These are phyloP conservation scores for Fraxinus baroniana DNA, from an alignment of 305 asterid species.

Conservation along the genomic window DNA sequence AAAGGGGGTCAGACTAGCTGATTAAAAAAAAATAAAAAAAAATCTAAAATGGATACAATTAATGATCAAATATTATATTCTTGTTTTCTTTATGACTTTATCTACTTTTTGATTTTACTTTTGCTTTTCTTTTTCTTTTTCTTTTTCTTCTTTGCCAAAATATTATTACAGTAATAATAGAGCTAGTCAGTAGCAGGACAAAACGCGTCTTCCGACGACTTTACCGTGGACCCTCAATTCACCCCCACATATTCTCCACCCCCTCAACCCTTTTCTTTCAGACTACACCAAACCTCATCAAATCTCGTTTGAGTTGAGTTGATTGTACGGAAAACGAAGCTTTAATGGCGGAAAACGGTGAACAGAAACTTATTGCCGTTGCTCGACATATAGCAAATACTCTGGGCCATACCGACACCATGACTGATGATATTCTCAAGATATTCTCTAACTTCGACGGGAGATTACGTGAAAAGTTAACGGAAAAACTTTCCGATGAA, in stretches of 20 bases:
- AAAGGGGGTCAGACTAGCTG: too few species aligned
- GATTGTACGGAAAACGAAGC: not conserved
- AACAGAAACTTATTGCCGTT: constrained; percentile 86
- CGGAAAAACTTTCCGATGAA: constrained; percentile 60
- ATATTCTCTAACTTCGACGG: constrained; percentile 90
- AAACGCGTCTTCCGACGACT: constrained; percentile 21
- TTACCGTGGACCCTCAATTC: not conserved
- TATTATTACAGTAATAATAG: not conserved
- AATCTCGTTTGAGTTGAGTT: constrained; percentile 18
- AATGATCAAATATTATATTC: not conserved
- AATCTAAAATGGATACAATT: not conserved
- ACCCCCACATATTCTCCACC: constrained; percentile 9
- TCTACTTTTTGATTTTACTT: not conserved
- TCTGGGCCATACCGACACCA: constrained; percentile 81
- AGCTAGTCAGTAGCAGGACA: not conserved
- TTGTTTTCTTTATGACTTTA: not conserved
- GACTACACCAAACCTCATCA: not conserved
- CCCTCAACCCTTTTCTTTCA: constrained; percentile 23
- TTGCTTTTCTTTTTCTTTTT: not conserved
- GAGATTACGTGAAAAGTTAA: constrained; percentile 69
- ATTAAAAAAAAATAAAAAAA: too few species aligned
- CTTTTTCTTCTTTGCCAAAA: not conserved
- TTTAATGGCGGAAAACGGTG: constrained; percentile 88
- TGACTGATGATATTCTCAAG: constrained; percentile 90
- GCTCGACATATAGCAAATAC: constrained; percentile 98